These are phyloP conservation scores for Corylus avellana DNA, from an alignment of 306 rosid species.

Conservation along the genomic window DNA sequence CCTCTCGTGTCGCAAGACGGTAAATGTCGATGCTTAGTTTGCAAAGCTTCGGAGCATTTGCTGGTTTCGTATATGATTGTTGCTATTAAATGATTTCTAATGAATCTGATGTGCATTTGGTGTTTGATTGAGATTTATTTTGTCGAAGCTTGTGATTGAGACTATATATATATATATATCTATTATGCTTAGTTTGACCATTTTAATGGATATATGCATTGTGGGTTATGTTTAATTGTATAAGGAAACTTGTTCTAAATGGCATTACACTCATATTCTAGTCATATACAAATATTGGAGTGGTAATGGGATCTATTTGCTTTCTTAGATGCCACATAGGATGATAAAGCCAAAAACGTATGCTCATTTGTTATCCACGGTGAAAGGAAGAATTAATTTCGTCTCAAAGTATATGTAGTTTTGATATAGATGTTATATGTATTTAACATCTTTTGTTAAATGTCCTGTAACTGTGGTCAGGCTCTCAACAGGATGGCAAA, in stretches of 20 bases:
- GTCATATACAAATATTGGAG: background rate
- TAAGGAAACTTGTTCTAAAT: background rate
- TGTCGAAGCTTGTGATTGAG: background rate
- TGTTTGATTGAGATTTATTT: background rate
- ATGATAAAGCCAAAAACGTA: background rate
- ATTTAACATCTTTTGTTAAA: background rate
- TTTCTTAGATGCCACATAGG: background rate
- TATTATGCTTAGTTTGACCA: background rate
- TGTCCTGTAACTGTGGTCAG: background rate
- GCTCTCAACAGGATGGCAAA: background rate
- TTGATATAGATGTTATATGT: background rate
- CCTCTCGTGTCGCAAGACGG: slow-evolving; percentile 92
- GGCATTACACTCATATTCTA: background rate
- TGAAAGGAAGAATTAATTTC: background rate
- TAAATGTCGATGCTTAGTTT: slow-evolving; percentile 21
- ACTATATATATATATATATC: background rate
- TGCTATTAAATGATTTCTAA: background rate
- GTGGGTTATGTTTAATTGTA: background rate
- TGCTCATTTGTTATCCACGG: background rate
- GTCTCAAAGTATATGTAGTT: background rate
- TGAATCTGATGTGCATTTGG: background rate
- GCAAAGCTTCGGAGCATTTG: background rate
- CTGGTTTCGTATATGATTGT: background rate
- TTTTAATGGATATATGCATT: background rate
- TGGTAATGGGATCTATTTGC: background rate